A percentile compares a stretch with the other conserved stretches of the same genome.
These are phyloP conservation scores for Tulasnella sp. DNA, from an alignment of 768 basidiomycete genomes.

Conservation along the genomic window DNA sequence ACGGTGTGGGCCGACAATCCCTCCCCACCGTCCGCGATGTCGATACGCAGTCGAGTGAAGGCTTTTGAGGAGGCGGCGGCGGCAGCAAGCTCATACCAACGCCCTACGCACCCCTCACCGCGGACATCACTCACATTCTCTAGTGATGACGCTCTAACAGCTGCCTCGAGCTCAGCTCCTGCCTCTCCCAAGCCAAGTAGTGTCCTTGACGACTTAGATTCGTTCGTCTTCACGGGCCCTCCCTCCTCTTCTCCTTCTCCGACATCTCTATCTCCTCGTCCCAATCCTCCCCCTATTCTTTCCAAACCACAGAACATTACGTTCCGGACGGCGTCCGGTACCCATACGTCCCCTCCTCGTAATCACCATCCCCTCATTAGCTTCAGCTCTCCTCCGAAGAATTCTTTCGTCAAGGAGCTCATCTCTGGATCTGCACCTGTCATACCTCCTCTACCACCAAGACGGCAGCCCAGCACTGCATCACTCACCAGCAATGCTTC, in stretches of 20 bases:
- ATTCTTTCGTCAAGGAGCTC: background rate
- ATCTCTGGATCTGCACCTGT: too few relatives aligned
- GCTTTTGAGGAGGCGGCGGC: conserved; percentile 12
- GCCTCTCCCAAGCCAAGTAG: conserved; percentile 7
- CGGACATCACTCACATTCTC: conserved; percentile 15
- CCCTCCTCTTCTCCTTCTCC: conserved; percentile 8
- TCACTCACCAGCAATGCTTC: background rate
- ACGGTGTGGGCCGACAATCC: too few relatives aligned
- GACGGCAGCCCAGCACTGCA: background rate
- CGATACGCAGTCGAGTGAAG: background rate
- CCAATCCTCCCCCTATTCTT: background rate
- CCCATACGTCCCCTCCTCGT: background rate
- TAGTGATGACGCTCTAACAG: conserved; percentile 8
- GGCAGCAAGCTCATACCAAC: background rate
- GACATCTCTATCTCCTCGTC: background rate
- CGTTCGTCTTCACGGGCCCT: conserved; percentile 15
- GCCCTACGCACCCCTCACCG: conserved; percentile 13
- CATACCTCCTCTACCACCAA: conserved; percentile 12
- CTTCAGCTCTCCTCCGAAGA: conserved; percentile 4
- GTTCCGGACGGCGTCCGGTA: background rate
- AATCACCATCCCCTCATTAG: conserved; percentile 4
- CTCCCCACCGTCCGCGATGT: background rate
- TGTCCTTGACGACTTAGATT: conserved; percentile 12
- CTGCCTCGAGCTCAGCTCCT: background rate
- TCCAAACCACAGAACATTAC: background rate